Percentiles rank a stretch among this genome's conserved stretches.
phyloP scores from a whole-genome alignment of 2,329 filamentous ascomycete species.

The Colletotrichum camelliae region DNA sequence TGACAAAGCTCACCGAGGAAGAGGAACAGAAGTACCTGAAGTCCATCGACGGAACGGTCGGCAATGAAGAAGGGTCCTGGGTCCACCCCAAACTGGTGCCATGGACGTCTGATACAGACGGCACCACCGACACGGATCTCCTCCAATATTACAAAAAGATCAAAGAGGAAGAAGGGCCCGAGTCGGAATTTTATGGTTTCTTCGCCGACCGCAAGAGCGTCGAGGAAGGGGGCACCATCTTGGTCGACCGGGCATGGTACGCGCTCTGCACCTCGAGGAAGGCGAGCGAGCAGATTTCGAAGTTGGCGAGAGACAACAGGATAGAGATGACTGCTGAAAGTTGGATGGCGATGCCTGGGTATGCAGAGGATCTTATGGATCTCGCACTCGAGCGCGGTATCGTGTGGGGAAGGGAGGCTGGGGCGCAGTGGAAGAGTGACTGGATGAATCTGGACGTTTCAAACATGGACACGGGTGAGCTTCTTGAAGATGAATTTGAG shows the following conservation, averaged over 20 bases:
- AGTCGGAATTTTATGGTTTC: background rate
- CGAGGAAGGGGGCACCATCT: background rate
- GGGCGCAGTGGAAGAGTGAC: background rate
- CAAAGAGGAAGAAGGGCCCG: accelerated
- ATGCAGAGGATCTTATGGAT: background rate
- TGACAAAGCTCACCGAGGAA: background rate
- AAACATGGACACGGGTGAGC: background rate
- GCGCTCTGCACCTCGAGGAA: background rate
- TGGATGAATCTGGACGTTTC: background rate
- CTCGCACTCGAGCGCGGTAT: background rate
- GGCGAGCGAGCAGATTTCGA: background rate
- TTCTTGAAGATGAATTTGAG: background rate
- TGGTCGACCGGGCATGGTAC: background rate
- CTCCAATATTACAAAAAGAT: background rate
- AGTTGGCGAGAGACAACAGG: background rate
- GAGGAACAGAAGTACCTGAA: background rate
- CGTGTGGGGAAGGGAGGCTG: background rate
- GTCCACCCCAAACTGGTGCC: background rate
- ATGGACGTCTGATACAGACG: background rate
- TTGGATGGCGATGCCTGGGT: background rate
- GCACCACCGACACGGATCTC: background rate
- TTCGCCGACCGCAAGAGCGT: background rate
- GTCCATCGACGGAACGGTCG: background rate
- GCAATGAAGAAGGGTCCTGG: accelerated
- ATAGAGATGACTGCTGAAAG: background rate